Base-by-base conservation (phyloP, 495 filamentous ascomycete genomes). In the Cladorrhinum samala region DNA sequence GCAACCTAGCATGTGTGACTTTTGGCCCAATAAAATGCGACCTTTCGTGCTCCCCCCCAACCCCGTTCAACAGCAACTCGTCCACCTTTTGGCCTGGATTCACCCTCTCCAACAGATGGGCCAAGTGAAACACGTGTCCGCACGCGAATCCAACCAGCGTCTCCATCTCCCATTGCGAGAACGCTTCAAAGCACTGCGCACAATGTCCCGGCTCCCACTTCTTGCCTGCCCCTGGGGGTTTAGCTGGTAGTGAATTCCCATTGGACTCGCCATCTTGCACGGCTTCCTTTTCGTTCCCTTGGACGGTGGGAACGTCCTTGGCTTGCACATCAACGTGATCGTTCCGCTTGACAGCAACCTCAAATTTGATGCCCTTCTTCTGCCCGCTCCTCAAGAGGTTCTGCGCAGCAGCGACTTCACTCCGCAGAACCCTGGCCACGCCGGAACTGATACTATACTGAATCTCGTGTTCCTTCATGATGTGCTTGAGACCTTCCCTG, bases 391-490 rank as follows among this genome's bases (percentile, higher is more conserved):
- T 77, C 27, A 96, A 71, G 2, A 78, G 80, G 37, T 85, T 83
- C 83, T 96, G 93, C 0, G 86, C 89, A 2, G 79, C 74, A 2
- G 84, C 86, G 3, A 98, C 92, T 68, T 97, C 93, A 36, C 89
- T 85, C 19, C 89, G 73, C 21, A 96, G 76, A 6, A 96, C 91
- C 30, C 83, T 80, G 0, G 93, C 91, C 9, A 91, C 94, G 7
- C 94, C 94, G 24, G 87, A 84, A 56, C 86, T 89, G 56, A 98
- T 96, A 60, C 82, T 89, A 54, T 84, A 81, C 68, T 97, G 93
- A 33, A 98, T 85, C 54, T 96, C 92, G 59, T 94, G 89, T 69
- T 97, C 93, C 50, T 88, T 83, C 61, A 98, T 82, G 75, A 97
- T 85, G 19, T 88, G 81, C 25, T 83, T 84, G 1, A 98, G 73